These are phyloP conservation scores for Citeromyces matritensis DNA, from an alignment of 805 yeast species.

Conservation along the genomic window DNA sequence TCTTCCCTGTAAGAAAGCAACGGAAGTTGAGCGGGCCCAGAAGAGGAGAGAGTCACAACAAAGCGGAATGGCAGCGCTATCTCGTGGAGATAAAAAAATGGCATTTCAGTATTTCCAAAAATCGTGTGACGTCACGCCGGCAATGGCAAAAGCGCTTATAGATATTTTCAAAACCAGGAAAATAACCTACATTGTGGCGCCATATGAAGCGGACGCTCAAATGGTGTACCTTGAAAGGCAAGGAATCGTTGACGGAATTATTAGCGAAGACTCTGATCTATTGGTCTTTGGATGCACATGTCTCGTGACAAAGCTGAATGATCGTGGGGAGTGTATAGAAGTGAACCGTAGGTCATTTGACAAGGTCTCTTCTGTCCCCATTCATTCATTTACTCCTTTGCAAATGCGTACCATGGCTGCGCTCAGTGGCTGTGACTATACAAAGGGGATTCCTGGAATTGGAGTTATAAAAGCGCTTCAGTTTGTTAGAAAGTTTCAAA, in stretches of 20 bases:
- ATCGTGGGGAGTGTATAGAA: conserved; percentile 52
- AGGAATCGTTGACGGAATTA: conserved; percentile 69
- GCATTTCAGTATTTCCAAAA: conserved; percentile 63
- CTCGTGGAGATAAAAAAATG: conserved; percentile 34
- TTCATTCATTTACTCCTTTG: conserved; percentile 32
- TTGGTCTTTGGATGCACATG: conserved; percentile 72
- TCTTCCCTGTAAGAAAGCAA: conserved; percentile 61
- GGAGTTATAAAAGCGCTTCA: conserved; percentile 69
- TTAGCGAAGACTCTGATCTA: conserved; percentile 91
- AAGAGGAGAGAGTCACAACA: conserved; percentile 42
- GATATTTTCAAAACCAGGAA: conserved; percentile 42
- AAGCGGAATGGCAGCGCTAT: conserved; percentile 35
- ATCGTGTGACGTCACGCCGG: conserved; percentile 77
- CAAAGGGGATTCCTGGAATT: conserved; percentile 68
- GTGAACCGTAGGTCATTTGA: conserved; percentile 41
- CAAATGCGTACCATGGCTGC: conserved; percentile 70
- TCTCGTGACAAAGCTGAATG: conserved; percentile 72
- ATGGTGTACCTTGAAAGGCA: conserved; percentile 74
- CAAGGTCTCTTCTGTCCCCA: conserved; percentile 14
- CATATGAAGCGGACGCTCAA: conserved; percentile 97
- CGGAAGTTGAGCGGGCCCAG: conserved; percentile 49
- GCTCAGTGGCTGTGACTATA: conserved; percentile 93
- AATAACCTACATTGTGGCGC: conserved; percentile 79
- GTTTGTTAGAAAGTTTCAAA: conserved; percentile 32
- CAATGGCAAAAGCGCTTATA: conserved; percentile 80